These are phyloP conservation scores for Tricholomella constricta DNA, from an alignment of 768 basidiomycete genomes.

Conservation along the genomic window DNA sequence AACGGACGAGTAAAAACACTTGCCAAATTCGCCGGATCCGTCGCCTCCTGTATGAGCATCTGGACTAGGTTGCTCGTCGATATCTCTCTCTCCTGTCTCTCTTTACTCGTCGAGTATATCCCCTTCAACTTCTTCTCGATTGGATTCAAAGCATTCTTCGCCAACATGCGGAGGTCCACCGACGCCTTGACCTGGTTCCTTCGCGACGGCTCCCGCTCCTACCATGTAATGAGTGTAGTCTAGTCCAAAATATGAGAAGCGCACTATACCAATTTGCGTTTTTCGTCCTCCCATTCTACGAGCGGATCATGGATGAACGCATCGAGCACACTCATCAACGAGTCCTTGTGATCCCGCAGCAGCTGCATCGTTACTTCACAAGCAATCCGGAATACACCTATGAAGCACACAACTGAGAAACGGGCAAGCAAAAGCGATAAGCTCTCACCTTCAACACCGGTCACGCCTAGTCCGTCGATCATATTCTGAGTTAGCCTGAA, in stretches of 20 bases:
- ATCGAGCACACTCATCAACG: constrained; percentile 92
- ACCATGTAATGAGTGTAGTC: background rate
- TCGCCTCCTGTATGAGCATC: constrained; percentile 88
- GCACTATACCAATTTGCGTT: constrained; percentile 54
- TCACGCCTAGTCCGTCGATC: constrained; percentile 90
- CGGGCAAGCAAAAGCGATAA: background rate
- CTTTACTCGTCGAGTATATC: constrained; percentile 56
- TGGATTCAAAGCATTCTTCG: constrained; percentile 73
- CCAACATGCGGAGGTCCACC: constrained; percentile 64
- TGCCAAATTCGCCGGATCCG: constrained; percentile 66
- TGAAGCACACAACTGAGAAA: background rate
- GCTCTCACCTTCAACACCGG: constrained; percentile 79
- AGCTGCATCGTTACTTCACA: constrained; percentile 90
- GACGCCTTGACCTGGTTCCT: constrained; percentile 49
- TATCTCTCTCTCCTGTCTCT: constrained; percentile 55
- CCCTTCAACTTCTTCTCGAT: constrained; percentile 87
- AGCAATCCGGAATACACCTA: constrained; percentile 87
- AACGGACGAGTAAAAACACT: constrained; percentile 13
- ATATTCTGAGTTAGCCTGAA: constrained; percentile 95
- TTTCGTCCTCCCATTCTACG: constrained; percentile 92
- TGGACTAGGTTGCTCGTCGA: constrained; percentile 90
- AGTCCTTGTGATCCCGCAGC: constrained; percentile 88
- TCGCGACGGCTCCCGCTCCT: constrained; percentile 47
- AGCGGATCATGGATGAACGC: constrained; percentile 97
- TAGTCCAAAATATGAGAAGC: no score